Base-by-base conservation (phyloP, 1,139 yeast genomes). In the Yamadazyma taylorii region DNA sequence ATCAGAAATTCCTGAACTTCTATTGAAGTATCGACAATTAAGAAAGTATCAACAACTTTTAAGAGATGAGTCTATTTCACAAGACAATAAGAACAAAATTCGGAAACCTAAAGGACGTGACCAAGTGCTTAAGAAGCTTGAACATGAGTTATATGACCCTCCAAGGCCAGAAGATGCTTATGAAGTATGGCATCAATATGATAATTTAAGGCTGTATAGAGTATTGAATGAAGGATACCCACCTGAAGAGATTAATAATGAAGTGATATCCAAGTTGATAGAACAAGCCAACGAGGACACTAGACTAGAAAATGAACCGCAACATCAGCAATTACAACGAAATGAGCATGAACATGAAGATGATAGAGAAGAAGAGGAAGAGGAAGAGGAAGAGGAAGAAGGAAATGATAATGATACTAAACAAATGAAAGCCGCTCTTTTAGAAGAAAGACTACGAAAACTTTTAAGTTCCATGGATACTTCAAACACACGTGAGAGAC, bases 111-210 rank as follows among this genome's bases (percentile, higher is more conserved):
- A 27, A 32, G 38, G 22, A 34, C 52, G 61, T 34, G 39, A 43
- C 35, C 38, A 11, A 35, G 42, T 47, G 17, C 42, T 45, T 23
- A 45, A 38, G 30, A 37, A 40, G n/a, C 24, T 42, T 19, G 8
- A 34, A 19, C 32, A 40, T 27, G 42, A 38, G 17, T 25, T 38
- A 11, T 33, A 30, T 17, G 42, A 39, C 21, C 7, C 13, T 2
- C 33, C 36, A 11, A 34, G 32, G 14, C 68, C 69, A 0, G 66
- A 63, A 42, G 66, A 59, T 27, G 57, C 69, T 0, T 65, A 47
- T 41, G 74, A 69, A 41, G 43, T 59, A 22, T 69, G 74, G 75
- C 64, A 68, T 40, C 43, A 51, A 9, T 37, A 39, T n/a, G 37
- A 39, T 5, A 38, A 52, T 33, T 30, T 53, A 30, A 49, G 50